Percentiles rank a stretch among this genome's conserved stretches.
phyloP scores from a whole-genome alignment of 192 early-diverging fungal genomes.

The Ambispora gerdemannii region DNA sequence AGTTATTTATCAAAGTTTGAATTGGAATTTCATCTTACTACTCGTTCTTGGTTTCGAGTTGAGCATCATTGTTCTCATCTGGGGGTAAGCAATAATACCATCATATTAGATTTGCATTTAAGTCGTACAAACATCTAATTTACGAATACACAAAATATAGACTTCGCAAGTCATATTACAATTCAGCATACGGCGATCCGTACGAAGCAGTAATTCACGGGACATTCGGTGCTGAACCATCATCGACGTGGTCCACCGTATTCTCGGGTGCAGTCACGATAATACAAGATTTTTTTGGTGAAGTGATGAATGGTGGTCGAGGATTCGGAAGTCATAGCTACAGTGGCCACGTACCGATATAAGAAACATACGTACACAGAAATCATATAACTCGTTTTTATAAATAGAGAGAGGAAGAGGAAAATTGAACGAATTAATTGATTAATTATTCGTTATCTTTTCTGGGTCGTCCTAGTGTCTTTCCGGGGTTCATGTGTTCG shows the following conservation, averaged over 20 bases:
- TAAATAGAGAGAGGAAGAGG: background rate
- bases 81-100: background rate
- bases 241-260: background rate
- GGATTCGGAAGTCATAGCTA: slow-evolving; percentile 21
- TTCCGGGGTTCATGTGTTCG: no score
- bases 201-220: slow-evolving; percentile 26
- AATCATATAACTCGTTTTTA: no score
- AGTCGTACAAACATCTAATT: background rate
- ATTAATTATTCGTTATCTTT: no score
- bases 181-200: slow-evolving; percentile 6
- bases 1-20: background rate
- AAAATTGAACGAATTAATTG: no score
- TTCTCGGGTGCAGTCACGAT: background rate
- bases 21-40: background rate
- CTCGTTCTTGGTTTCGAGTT: background rate
- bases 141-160: background rate
- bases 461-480: no score
- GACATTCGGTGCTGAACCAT: slow-evolving; percentile 14
- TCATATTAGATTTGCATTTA: background rate
- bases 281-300: slow-evolving; percentile 19
- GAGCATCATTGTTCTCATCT: slow-evolving; percentile 1
- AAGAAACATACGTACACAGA: no score
- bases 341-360: slow-evolving; percentile 27
- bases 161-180: background rate
- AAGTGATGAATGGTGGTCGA: slow-evolving; percentile 21